Evolutionary conservation across 2,329 filamentous ascomycete genomes (phyloP), one percentile per base, ranked within the genome.

Genomic region (Emergomyces orientalis): DNA sequence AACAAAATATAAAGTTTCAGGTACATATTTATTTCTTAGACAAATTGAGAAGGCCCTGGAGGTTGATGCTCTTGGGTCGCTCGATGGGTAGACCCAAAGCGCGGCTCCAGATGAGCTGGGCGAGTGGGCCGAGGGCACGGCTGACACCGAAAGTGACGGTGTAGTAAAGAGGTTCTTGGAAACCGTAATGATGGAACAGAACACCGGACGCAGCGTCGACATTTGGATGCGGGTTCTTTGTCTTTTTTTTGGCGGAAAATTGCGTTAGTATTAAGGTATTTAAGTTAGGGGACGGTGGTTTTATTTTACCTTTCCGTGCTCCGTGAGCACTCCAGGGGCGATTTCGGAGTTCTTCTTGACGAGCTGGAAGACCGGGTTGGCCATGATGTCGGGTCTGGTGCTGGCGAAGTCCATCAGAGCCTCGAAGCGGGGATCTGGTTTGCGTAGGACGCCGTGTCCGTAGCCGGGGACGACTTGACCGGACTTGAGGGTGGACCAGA

Each of bases 91-190:
- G 81, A 61, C 94, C 94, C 66, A 99, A 79, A 19, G 92, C 92
- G 59, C 94, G 86, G 76, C 97, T 93, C 94, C 94, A 97, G 74
- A 99, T 88, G 67, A 99, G 82, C 78, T 99, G 94, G 52, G 91
- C 91, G 58, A 99, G 82, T 27, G 94, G 94, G 8, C 94, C 94
- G 19, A 99, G 81, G 61, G 84, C 84, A 74, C 85, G 81, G 74
- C 82, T 86, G 56, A 88, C 85, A 69, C 85, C 85, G 69, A 88
- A 88, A 6, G 85, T 86, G 11, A 85, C 85, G 19, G 85, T 88
- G 80, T 97, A 99, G 82, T 97, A 99, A 13, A 97, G 83, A 0
- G 93, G 96, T 81, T 97, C 91, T 75, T 90, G 88, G 86, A 99
- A 96, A 63, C 93, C 94, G 75, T 96, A 99, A 81, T 97, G 91